A percentile compares a stretch with the other conserved stretches of the same genome.
Conservation (phyloP, 202 grass and related monocot genomes). For the Alloteropsis angusta region DNA sequence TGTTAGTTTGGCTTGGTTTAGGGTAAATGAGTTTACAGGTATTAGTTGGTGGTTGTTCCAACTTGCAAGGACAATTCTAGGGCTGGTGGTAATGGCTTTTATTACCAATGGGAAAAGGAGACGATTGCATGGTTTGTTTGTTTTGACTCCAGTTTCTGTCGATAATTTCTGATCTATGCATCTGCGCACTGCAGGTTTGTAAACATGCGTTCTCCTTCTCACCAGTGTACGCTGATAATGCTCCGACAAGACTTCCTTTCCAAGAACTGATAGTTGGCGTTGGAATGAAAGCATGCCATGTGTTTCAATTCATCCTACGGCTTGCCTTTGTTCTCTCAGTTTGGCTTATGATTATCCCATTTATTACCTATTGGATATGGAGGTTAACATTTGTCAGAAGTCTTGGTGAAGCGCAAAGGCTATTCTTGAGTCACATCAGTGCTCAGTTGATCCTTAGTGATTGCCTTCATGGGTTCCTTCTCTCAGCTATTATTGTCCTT, state of each 20-base stretch:
- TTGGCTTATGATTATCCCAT: constrained; percentile 99
- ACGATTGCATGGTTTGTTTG: not conserved
- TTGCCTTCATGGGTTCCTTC: constrained; percentile 90
- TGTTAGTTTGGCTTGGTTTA: not conserved
- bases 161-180: not conserved
- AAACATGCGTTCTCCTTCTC: constrained; percentile 98
- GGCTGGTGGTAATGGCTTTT: not conserved
- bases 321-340: constrained; percentile 95
- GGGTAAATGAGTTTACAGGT: not conserved
- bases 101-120: not conserved
- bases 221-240: constrained; percentile 77
- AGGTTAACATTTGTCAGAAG: constrained; percentile 85
- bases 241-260: constrained; percentile 77
- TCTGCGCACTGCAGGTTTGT: constrained; percentile 62
- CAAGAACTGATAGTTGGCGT: constrained; percentile 91
- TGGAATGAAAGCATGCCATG: constrained; percentile 88
- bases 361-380: constrained; percentile 99
- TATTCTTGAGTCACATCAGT: constrained; percentile 88
- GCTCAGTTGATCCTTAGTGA: constrained; percentile 89
- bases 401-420: constrained; percentile 81
- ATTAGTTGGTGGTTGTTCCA: not conserved
- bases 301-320: constrained; percentile 83
- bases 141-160: not conserved
- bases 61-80: not conserved
- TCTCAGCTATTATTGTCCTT: constrained; percentile 93